phyloP scores from a whole-genome alignment of 1,139 yeast species.

The Zhuliangozyma blackwelliae region DNA sequence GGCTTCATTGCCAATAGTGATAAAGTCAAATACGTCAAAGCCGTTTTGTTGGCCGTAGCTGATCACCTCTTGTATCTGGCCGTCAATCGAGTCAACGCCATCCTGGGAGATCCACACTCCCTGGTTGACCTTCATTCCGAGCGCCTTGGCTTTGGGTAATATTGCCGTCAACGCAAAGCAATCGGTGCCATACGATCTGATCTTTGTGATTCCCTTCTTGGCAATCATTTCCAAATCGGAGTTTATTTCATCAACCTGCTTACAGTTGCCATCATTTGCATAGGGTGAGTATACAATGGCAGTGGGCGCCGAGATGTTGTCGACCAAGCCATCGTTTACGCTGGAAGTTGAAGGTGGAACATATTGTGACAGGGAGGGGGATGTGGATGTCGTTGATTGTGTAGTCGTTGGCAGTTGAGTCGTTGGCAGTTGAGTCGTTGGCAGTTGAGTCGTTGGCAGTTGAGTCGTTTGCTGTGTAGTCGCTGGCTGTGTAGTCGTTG shows the following conservation, averaged over 20 bases:
- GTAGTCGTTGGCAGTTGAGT: slow-evolving; percentile 8
- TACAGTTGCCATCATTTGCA: slow-evolving; percentile 63
- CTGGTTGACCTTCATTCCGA: slow-evolving; percentile 75
- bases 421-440: slow-evolving; percentile 12
- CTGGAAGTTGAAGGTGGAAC: slow-evolving; percentile 1
- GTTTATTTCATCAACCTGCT: slow-evolving; percentile 47
- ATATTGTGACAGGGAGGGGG: slow-evolving; percentile 6
- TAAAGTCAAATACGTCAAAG: slow-evolving; percentile 68
- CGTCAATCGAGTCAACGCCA: slow-evolving; percentile 70
- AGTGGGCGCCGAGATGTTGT: slow-evolving; percentile 37
- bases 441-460: slow-evolving; percentile 8
- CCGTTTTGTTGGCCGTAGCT: slow-evolving; percentile 46
- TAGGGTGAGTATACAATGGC: slow-evolving; percentile 81
- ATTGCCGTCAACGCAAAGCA: slow-evolving; percentile 67
- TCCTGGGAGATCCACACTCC: slow-evolving; percentile 71
- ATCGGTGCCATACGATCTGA: slow-evolving; percentile 84
- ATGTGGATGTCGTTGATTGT: slow-evolving; percentile 8
- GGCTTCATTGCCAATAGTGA: slow-evolving; percentile 89
- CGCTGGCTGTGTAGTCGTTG: slow-evolving; percentile 4
- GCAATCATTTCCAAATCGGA: slow-evolving; percentile 57
- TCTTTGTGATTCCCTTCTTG: slow-evolving; percentile 55
- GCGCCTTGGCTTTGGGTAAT: slow-evolving; percentile 52
- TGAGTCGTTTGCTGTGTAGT: slow-evolving; percentile 7
- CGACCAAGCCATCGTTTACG: slow-evolving; percentile 5
- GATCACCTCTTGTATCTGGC: slow-evolving; percentile 51